Conservation (phyloP, 441 rosid species). For the Omphalea diandra region DNA sequence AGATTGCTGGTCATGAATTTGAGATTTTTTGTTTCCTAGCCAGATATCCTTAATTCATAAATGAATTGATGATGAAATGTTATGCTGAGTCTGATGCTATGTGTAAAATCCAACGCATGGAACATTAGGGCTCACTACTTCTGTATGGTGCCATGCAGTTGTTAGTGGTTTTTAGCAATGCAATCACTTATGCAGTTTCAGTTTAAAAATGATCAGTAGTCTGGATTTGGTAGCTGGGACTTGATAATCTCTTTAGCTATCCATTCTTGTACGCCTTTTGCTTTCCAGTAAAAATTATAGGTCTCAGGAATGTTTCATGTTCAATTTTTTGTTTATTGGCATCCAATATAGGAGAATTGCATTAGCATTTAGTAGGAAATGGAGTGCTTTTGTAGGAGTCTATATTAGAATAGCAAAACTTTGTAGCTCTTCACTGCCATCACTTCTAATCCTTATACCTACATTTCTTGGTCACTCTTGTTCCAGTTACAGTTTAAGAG, state of each 20-base stretch:
- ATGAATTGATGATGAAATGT: background rate
- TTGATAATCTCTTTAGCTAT: background rate
- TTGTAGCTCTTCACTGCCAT: background rate
- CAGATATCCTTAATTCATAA: background rate
- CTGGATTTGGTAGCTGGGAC: background rate
- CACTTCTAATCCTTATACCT: background rate
- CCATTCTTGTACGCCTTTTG: background rate
- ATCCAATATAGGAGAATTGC: background rate
- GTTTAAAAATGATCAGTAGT: background rate
- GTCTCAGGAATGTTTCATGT: background rate
- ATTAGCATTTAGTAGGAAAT: background rate
- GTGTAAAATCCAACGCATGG: background rate
- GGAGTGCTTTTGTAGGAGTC: background rate
- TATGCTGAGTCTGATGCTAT: background rate
- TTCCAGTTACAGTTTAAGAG: background rate
- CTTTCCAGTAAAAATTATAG: background rate
- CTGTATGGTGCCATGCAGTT: background rate
- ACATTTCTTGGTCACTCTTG: background rate
- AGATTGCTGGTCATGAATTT: background rate
- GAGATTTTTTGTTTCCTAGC: conserved; percentile 3
- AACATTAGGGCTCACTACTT: background rate
- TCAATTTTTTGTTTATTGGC: background rate
- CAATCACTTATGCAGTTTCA: background rate
- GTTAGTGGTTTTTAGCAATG: background rate
- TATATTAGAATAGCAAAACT: background rate